Base-by-base conservation (phyloP, 495 filamentous ascomycete species). In the Aspergillus avenaceus region DNA sequence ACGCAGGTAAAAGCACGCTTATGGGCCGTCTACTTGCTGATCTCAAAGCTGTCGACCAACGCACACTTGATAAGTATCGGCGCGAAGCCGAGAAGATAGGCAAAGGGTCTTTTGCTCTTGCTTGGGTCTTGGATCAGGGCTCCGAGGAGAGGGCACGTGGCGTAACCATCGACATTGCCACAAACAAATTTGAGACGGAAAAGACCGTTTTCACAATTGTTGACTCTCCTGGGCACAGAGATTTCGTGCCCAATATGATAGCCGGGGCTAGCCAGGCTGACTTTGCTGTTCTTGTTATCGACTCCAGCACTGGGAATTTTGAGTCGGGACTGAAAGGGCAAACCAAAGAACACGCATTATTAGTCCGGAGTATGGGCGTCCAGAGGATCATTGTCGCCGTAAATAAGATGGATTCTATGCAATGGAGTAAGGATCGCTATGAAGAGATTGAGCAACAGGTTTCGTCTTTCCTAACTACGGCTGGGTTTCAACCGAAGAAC, bases 221-320 rank as follows among this genome's bases (percentile, higher is more conserved):
- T 3, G 93, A 98, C 67, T 89, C 93, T 1, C 93, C 93, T 2
- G 93, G 93, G 0, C 93, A 98, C 67, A 78, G 83, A 55, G 95
- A 98, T 59, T 98, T 97, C 63, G 88, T 97, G 32, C 93, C 93
- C 2, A 97, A 96, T 65, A 98, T 98, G 93, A 97, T 98, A 61
- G 95, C 91, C 3, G 93, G 93, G 0, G 91, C 91, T 21, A 90
- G 86, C 32, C 92, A 97, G 66, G 93, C 93, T 2, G 95, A 98
- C 65, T 96, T 97, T 63, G 95, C 92, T 0, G 86, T 98, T 8
- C 75, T 98, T 5, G 93, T 98, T 27, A 87, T 98, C 45, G 93
- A 98, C 64, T 84, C 93, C 19, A 82, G 84, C 44, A 85, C 79
- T 0, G 91, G 91, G 19, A 90, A 88, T 21, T 97, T 97, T 54